These are phyloP conservation scores for Massariosphaeria phaeospora DNA, from an alignment of 495 filamentous ascomycete species.

Conservation along the genomic window DNA sequence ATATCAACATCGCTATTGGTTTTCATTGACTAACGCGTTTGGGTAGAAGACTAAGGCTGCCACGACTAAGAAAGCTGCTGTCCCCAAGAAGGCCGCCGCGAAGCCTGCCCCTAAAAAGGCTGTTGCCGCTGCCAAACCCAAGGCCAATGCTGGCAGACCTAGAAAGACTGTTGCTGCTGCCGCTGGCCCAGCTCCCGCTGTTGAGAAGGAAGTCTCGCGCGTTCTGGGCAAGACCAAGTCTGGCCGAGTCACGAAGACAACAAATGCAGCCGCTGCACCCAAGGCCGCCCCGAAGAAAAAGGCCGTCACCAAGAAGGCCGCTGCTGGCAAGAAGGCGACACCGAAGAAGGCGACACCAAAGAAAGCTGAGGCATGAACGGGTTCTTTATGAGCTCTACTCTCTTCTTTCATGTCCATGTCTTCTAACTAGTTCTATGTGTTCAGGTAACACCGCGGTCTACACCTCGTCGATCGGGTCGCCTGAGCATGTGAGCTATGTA, in stretches of 20 bases:
- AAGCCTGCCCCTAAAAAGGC: slow-evolving; percentile 53
- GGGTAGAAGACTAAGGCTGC: slow-evolving; percentile 31
- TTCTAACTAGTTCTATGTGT: slow-evolving; percentile 3
- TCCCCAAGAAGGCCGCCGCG: slow-evolving; percentile 54
- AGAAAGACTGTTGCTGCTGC: slow-evolving; percentile 24
- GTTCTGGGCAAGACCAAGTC: slow-evolving; percentile 84
- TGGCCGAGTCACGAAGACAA: slow-evolving; percentile 78
- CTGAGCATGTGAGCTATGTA: slow-evolving; percentile 7
- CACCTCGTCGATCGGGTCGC: background rate
- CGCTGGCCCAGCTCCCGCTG: slow-evolving; percentile 61
- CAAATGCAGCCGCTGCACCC: slow-evolving; percentile 56
- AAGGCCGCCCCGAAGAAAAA: slow-evolving; percentile 61
- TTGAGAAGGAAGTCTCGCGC: slow-evolving; percentile 68
- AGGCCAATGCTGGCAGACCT: slow-evolving; percentile 28
- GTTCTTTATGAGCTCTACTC: slow-evolving; percentile 2
- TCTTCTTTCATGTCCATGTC: slow-evolving; percentile 12
- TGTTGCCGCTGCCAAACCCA: slow-evolving; percentile 41
- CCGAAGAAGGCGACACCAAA: slow-evolving; percentile 41
- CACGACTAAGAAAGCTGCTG: slow-evolving; percentile 47
- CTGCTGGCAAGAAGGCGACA: slow-evolving; percentile 53
- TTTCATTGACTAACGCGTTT: slow-evolving; percentile 2
- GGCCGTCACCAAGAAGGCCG: slow-evolving; percentile 44
- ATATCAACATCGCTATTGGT: background rate
- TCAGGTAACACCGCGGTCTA: background rate
- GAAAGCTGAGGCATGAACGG: slow-evolving; percentile 34